Evolutionary conservation across 2,329 filamentous ascomycete species (phyloP), one percentile per base, ranked within the genome.

Genomic region (Penicillium sp.): DNA sequence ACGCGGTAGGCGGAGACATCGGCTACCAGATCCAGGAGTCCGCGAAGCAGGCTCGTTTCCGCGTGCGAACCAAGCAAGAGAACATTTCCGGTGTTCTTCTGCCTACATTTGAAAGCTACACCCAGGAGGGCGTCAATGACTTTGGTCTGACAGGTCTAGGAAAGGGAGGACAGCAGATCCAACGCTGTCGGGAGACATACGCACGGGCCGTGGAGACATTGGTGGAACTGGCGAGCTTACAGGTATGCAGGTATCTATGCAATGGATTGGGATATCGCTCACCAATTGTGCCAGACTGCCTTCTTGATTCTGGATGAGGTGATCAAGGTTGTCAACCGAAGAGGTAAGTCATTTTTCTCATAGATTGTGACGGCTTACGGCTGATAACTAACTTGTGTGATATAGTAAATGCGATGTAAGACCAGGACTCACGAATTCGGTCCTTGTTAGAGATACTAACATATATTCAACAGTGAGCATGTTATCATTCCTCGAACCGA

Each of bases 271-370:
- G 36, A 7, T 13, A 23, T 47, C 31, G 23, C 58, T 66, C 10
- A 59, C 57, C 57, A 48, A 69, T 11, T 47, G 44, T 43, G 58
- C 13, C 67, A 88, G 85, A 99, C 94, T 63, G 94, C 94, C 6
- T 99, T 99, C 74, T 91, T 99, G 47, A 97, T 97, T 64, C 77
- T 99, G 59, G 94, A 99, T 73, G 94, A 99, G 77, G 94, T 99
- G 56, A 99, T 99, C 79, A 99, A 99, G 80, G 92, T 97, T 27
- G 94, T 99, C 54, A 99, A 99, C 75, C 86, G 94, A 71, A 88
- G 94, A 90, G 89, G 88, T 90, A 76, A 73, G 81, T 72, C 47
- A 4, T 34, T 47, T 25, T 19, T n/a, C 5, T 19, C 36, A 25
- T 40, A 13, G n/a, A 47, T 21, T 29, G 39, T 27, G 13, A 19